Evolutionary conservation across 768 basidiomycete species (phyloP).

Genomic region (Lyophyllum shimeji): DNA sequence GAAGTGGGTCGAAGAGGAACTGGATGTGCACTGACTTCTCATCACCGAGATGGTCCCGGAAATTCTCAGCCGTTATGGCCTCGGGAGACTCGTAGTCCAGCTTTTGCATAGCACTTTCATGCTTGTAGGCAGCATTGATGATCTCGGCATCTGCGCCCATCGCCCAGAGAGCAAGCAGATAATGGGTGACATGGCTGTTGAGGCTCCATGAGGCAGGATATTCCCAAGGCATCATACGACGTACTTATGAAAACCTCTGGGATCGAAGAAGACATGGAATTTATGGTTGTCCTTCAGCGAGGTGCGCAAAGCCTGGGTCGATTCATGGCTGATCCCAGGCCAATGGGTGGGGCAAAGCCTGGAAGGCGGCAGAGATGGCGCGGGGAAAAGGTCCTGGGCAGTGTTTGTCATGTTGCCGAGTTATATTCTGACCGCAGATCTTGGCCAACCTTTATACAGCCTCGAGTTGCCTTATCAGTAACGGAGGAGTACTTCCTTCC

Average conservation of each 20-base stretch:
- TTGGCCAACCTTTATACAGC: neutral
- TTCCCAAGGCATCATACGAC: neutral
- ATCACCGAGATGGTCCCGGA: conserved; percentile 55
- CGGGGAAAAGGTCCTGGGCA: conserved; percentile 16
- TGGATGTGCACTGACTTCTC: conserved; percentile 35
- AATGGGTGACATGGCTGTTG: conserved; percentile 27
- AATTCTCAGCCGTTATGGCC: conserved; percentile 42
- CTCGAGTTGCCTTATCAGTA: neutral
- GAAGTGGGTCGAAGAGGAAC: conserved; percentile 1
- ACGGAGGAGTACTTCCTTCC: neutral
- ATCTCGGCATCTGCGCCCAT: conserved; percentile 21
- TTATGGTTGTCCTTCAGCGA: conserved; percentile 50
- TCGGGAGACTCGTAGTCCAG: conserved; percentile 39
- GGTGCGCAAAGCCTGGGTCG: conserved; percentile 38
- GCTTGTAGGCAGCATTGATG: conserved; percentile 34
- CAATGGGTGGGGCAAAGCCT: conserved; percentile 30
- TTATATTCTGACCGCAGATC: neutral
- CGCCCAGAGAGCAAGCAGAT: conserved; percentile 18
- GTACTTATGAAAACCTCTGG: conserved; percentile 36
- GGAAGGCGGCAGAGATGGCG: conserved; percentile 15
- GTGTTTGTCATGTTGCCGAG: neutral
- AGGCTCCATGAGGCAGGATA: neutral
- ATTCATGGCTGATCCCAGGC: conserved; percentile 34
- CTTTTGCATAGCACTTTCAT: conserved; percentile 29
- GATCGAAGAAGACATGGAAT: conserved; percentile 58